Base-by-base conservation (phyloP, 768 basidiomycete genomes). In the Suillus paluster region DNA sequence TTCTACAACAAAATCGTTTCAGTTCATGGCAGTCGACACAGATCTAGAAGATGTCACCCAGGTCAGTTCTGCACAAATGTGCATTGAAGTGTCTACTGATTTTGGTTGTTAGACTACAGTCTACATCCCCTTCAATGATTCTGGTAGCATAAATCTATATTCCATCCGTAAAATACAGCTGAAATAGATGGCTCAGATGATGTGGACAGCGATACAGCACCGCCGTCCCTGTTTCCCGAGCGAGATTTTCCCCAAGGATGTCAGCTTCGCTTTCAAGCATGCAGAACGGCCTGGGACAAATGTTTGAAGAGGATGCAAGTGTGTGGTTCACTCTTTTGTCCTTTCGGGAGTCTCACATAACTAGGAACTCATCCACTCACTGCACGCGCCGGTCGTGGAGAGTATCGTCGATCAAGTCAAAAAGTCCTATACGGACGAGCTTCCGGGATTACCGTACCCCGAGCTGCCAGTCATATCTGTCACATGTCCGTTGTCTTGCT, bases 381-480 rank as follows among this genome's bases (percentile, higher is more conserved):
- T 90, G 14, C 81, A 88, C 64, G 76, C 72, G 0, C 82, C 86
- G 0, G 75, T 86, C 10, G 81, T 83, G 5, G 70, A 77, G 4
- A 75, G 75, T 14, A 76, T 90, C 15, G 73, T 80, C 6, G 64
- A 79, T 1, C 68, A 80, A 53, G 78, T 90, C 15, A 66, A 73
- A 34, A 68, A 65, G 4, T 81, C 86, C 8, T 84, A 87, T 64
- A 66, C 69, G 0, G 73, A 81, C 55, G 65, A 75, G 12, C 73
- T 89, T 0, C 82, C 83, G 9, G 84, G 85, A 4, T 71, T 88
- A n/a, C 87, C 88, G 0, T 82, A 82, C 53, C 64, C 78, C 5
- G 89, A 91, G 66, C 69, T 91, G 7, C 87, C 89, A 3, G 82
- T 86, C 6, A 77, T 89, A 55, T 77, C 82, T 0, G 77, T 91